phyloP scores from a whole-genome alignment of 2,329 filamentous ascomycete genomes.

The Acarospora socialis region DNA sequence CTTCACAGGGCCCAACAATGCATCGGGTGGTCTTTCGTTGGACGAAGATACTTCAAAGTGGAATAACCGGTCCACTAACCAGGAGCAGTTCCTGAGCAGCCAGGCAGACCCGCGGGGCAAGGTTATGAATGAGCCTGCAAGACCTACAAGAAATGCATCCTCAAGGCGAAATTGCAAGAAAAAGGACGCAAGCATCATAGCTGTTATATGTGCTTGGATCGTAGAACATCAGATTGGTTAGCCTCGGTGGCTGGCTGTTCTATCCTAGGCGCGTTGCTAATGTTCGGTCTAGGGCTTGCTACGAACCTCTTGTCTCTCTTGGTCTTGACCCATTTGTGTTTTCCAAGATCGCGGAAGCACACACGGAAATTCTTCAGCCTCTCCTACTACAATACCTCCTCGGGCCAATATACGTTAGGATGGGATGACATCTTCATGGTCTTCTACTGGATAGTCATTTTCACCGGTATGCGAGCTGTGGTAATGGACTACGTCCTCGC shows the following conservation, averaged over 20 bases:
- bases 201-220: slow-evolving; percentile 6
- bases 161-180: too few relatives aligned
- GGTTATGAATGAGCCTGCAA: too few relatives aligned
- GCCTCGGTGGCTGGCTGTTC: too few relatives aligned
- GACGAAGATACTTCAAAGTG: too few relatives aligned
- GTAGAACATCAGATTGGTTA: slow-evolving; percentile 10
- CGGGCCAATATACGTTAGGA: slow-evolving; percentile 60
- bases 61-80: too few relatives aligned
- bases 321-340: slow-evolving; percentile 6
- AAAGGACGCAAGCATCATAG: slow-evolving; percentile 7
- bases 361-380: slow-evolving; percentile 82
- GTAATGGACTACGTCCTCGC: slow-evolving; percentile 77
- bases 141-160: too few relatives aligned
- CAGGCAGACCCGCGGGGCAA: too few relatives aligned
- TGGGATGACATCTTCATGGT: slow-evolving; percentile 69
- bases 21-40: too few relatives aligned
- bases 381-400: slow-evolving; percentile 61
- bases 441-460: slow-evolving; percentile 62
- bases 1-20: too few relatives aligned
- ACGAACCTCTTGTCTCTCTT: slow-evolving; percentile 8
- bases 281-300: slow-evolving; percentile 2
- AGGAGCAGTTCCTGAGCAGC: too few relatives aligned
- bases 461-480: slow-evolving; percentile 72
- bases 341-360: slow-evolving; percentile 9
- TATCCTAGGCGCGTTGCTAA: slow-evolving; percentile 1